Conservation (phyloP, 768 basidiomycete species). For the Lactifluus hygrophoroides region DNA sequence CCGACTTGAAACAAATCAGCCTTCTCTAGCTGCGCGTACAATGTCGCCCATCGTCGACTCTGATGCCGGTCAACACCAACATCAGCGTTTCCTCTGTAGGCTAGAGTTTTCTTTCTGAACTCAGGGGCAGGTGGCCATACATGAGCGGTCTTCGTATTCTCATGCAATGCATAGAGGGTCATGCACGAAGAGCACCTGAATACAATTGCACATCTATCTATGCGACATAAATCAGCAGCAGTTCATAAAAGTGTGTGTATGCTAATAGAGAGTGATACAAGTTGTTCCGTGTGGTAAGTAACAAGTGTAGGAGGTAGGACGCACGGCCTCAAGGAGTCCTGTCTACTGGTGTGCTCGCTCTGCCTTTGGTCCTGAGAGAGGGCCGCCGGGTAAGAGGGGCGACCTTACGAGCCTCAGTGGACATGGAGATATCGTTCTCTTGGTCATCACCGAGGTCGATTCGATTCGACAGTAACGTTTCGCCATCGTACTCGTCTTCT, state of each 20-base stretch:
- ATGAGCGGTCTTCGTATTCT: no score
- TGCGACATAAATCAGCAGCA: conserved; percentile 1
- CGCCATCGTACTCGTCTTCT: conserved; percentile 34
- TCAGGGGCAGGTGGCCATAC: no score
- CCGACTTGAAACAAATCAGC: no score
- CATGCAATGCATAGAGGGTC: not conserved
- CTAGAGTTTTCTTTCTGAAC: no score
- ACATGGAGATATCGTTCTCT: conserved; percentile 27
- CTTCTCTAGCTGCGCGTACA: no score
- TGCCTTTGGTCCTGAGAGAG: conserved; percentile 31
- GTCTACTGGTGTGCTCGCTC: not conserved
- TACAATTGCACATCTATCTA: conserved; percentile 3
- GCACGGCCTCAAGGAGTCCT: conserved; percentile 1
- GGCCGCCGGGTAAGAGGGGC: conserved; percentile 64
- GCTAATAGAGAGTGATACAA: not conserved
- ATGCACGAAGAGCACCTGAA: not conserved
- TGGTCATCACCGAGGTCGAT: conserved; percentile 26
- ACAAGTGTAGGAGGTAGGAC: not conserved
- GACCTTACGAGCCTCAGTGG: conserved; percentile 31
- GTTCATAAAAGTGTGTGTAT: not conserved
- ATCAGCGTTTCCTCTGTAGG: no score
- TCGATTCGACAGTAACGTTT: conserved; percentile 25
- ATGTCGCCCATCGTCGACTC: no score
- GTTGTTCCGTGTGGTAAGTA: not conserved
- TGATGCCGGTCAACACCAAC: no score